Evolutionary conservation across 352 stramenopile species (phyloP).

Genomic region (Phytophthora constricta): DNA sequence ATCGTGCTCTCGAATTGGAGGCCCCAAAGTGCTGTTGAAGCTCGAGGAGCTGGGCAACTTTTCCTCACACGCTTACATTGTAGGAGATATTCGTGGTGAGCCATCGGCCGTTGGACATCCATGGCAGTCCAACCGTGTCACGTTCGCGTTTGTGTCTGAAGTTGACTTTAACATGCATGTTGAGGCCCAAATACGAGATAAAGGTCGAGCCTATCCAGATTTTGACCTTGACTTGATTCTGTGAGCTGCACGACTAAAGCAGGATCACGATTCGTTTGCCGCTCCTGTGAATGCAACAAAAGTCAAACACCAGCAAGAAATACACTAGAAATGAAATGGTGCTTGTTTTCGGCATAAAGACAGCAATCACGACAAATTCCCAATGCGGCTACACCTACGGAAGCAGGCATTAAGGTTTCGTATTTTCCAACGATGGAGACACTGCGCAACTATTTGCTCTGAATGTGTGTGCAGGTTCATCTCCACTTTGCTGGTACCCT

Average conservation of each 20-base stretch:
- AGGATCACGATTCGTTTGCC: not conserved
- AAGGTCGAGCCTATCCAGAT: conserved; percentile 1
- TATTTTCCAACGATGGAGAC: conserved; percentile 17
- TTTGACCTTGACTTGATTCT: conserved; percentile 10
- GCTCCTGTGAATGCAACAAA: not conserved
- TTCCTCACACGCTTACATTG: not conserved
- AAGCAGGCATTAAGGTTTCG: conserved; percentile 6
- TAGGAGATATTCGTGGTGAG: not conserved
- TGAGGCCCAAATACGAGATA: not conserved
- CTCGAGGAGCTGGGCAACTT: not conserved
- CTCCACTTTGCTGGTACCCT: not conserved
- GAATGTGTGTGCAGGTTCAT: conserved; percentile 3
- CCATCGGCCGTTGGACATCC: not conserved
- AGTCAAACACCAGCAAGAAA: not conserved
- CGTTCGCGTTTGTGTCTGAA: conserved; percentile 4
- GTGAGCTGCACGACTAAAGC: conserved; percentile 6
- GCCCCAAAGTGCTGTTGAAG: not conserved
- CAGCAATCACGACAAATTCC: conserved; percentile 34
- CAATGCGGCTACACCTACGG: conserved; percentile 46
- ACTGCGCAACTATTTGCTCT: not conserved
- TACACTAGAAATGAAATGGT: conserved; percentile 6
- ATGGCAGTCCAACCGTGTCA: not conserved
- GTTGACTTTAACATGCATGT: conserved; percentile 1
- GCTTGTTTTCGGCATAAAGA: conserved; percentile 59
- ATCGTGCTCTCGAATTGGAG: not conserved